Conservation (phyloP, 176 grass and related monocot species). For the Triticum urartu region DNA sequence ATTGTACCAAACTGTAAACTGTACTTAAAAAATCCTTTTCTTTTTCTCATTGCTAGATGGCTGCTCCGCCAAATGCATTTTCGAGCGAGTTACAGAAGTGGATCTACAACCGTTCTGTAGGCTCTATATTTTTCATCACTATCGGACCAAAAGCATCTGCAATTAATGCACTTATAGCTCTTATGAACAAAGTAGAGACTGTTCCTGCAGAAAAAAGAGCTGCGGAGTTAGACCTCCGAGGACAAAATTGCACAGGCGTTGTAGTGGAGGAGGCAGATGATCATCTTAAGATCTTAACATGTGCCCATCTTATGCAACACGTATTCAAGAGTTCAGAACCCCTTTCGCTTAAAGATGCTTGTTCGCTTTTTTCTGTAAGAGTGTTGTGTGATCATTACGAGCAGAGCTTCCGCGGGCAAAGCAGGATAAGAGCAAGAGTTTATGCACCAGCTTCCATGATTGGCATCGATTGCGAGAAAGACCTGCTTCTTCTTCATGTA, state of each 20-base stretch:
- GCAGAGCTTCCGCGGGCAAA: not conserved
- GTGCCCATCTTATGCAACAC: not conserved
- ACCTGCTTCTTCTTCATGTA: not conserved
- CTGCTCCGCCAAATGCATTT: not conserved
- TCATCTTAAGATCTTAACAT: not conserved
- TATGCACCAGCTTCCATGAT: not conserved
- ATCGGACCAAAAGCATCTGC: not conserved
- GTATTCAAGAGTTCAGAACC: not conserved
- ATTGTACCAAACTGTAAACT: too few species aligned
- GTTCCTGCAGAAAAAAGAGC: not conserved
- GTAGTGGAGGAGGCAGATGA: not conserved
- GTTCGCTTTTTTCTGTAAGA: not conserved
- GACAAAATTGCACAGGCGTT: not conserved
- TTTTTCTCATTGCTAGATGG: not conserved
- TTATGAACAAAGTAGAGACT: not conserved
- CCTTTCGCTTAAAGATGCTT: not conserved
- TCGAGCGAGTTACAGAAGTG: not conserved
- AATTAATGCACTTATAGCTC: too few species aligned
- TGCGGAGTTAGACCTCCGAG: not conserved
- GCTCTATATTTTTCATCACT: not conserved
- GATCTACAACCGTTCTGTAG: not conserved
- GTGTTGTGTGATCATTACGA: not conserved
- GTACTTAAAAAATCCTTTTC: not conserved
- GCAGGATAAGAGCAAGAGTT: not conserved
- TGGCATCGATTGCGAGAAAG: not conserved